A percentile compares a stretch with the other conserved stretches of the same genome.
Evolutionary conservation across 75 land plant genomes (phyloP).

Genomic region (Cupressus sempervirens): DNA sequence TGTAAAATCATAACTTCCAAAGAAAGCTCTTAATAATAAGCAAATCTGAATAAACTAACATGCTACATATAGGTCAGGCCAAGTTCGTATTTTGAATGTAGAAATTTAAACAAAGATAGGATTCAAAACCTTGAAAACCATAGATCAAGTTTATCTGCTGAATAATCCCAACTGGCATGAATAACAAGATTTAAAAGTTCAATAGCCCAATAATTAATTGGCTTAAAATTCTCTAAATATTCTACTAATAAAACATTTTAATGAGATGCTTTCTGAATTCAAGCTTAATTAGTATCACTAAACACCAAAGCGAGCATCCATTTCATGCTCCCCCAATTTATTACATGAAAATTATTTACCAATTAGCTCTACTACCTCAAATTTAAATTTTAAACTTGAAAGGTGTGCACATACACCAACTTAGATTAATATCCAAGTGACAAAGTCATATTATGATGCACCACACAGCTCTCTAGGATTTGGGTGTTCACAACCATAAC

Average conservation of each 20-base stretch:
- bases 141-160: background rate
- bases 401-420: background rate
- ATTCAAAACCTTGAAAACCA: background rate
- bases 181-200: background rate
- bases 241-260: background rate
- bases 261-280: background rate
- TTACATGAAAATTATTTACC: background rate
- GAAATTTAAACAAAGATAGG: background rate
- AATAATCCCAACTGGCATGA: background rate
- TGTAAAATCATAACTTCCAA: background rate
- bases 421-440: background rate
- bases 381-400: background rate
- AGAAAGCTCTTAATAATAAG: background rate
- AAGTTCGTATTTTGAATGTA: background rate
- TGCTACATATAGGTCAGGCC: background rate
- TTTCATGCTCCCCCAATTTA: background rate
- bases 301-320: background rate
- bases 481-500: background rate
- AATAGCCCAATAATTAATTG: background rate
- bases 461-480: background rate
- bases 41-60: background rate
- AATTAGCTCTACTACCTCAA: background rate
- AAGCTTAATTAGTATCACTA: background rate
- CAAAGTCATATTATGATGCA: background rate
- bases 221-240: background rate